phyloP scores from a whole-genome alignment of 1,284 basidiomycete genomes.

The Mycosarcoma maydis region DNA sequence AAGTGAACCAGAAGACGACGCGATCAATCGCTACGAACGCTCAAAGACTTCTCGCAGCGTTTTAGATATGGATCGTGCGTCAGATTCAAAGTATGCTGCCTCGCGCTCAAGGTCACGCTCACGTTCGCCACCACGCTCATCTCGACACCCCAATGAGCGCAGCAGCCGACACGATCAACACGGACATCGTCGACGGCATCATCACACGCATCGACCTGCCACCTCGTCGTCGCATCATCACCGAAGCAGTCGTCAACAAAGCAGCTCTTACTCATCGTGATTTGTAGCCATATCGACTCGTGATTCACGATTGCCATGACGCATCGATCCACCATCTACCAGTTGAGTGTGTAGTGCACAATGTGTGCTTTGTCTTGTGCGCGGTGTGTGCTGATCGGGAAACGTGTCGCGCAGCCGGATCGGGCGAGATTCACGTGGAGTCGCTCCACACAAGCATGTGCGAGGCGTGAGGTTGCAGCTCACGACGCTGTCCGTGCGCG shows the following conservation, averaged over 20 bases:
- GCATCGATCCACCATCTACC: too few species aligned
- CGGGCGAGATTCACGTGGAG: too few species aligned
- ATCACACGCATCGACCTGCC: neutral
- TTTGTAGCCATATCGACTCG: too few species aligned
- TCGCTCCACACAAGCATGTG: too few species aligned
- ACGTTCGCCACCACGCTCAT: neutral
- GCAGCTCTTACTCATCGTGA: slow-evolving; percentile 5
- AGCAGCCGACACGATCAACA: neutral
- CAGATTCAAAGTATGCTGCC: neutral
- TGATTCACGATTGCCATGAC: too few species aligned
- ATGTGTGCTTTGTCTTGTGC: too few species aligned
- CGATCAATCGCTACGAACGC: slow-evolving; percentile 30
- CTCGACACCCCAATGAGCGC: neutral
- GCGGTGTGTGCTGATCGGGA: too few species aligned
- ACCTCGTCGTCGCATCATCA: neutral
- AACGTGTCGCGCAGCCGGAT: too few species aligned
- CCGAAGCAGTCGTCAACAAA: slow-evolving; percentile 10
- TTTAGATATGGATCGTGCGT: slow-evolving; percentile 13
- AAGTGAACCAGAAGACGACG: slow-evolving; percentile 7
- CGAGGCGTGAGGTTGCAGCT: too few species aligned
- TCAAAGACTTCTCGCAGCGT: slow-evolving; percentile 24
- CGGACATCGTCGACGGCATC: neutral
- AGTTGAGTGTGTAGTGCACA: too few species aligned
- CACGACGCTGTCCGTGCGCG: too few species aligned
- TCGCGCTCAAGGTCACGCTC: slow-evolving; percentile 6